These are phyloP conservation scores for Suhomyces taliae DNA, from an alignment of 1,139 yeast species.

Conservation along the genomic window DNA sequence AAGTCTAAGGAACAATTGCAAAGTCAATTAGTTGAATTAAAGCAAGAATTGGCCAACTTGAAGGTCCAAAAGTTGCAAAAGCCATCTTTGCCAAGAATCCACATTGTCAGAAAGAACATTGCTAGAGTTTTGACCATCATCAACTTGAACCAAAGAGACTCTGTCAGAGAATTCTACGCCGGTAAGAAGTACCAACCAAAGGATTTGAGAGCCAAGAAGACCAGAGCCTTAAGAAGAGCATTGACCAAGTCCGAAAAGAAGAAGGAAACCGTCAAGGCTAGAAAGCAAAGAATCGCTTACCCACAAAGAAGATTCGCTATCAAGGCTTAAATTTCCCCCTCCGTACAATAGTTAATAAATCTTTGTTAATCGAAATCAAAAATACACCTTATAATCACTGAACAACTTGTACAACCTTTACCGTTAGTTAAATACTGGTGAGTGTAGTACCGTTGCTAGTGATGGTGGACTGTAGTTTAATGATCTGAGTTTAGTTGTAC, in stretches of 20 bases:
- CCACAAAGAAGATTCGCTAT: slow-evolving; percentile 98
- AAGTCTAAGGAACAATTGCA: slow-evolving; percentile 97
- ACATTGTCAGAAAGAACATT: slow-evolving; percentile 96
- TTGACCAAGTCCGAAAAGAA: slow-evolving; percentile 85
- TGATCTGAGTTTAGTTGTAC: too few species aligned
- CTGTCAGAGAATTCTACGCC: slow-evolving; percentile 92
- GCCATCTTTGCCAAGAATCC: slow-evolving; percentile 92
- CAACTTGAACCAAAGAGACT: slow-evolving; percentile 95
- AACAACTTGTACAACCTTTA: too few species aligned
- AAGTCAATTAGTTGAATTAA: slow-evolving; percentile 90
- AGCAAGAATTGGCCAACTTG: slow-evolving; percentile 94
- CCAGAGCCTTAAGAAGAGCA: slow-evolving; percentile 99
- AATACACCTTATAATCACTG: too few species aligned
- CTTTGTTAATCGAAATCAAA: slow-evolving; percentile 7
- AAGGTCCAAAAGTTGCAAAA: slow-evolving; percentile 94
- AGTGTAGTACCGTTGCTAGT: too few species aligned
- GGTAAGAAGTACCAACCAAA: slow-evolving; percentile 98
- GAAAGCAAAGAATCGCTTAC: slow-evolving; percentile 92
- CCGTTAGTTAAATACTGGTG: too few species aligned
- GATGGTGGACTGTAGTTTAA: too few species aligned
- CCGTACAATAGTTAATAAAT: slow-evolving; percentile 12
- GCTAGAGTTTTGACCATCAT: slow-evolving; percentile 97
- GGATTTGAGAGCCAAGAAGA: slow-evolving; percentile 99
- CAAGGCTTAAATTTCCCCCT: slow-evolving; percentile 73
- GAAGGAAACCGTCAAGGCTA: slow-evolving; percentile 82